phyloP scores from a whole-genome alignment of 225 moss, liverwort and hornwort species.

The Marchantia paleacea region DNA sequence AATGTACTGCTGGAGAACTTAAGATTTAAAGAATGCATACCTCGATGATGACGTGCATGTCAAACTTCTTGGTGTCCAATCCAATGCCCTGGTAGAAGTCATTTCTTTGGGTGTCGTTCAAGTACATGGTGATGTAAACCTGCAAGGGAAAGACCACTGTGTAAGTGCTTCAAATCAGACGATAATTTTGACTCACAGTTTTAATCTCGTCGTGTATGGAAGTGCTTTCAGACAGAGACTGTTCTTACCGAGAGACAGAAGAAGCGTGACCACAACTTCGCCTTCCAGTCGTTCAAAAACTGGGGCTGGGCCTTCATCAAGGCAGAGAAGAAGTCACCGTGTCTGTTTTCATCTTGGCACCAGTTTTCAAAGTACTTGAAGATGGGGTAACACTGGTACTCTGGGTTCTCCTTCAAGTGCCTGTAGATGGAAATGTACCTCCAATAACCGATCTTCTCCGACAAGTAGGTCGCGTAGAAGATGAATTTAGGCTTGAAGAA shows the following conservation, averaged over 20 bases:
- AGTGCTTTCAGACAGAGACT: background rate
- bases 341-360: constrained; percentile 99
- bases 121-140: constrained; percentile 99
- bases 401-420: constrained; percentile 93
- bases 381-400: constrained; percentile 91
- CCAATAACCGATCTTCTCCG: constrained; percentile 99
- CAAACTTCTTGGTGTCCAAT: constrained; percentile 75
- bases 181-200: background rate
- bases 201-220: too few relatives aligned
- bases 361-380: constrained; percentile 99
- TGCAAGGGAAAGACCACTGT: constrained; percentile 9
- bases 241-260: constrained; percentile 90
- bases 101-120: constrained; percentile 94
- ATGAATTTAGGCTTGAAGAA: constrained; percentile 99
- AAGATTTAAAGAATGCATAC: constrained; percentile 26
- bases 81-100: constrained; percentile 94
- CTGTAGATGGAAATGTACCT: constrained; percentile 93
- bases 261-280: constrained; percentile 97
- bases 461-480: constrained; percentile 91
- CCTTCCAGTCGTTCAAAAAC: constrained; percentile 95
- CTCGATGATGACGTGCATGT: constrained; percentile 99
- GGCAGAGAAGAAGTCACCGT: constrained; percentile 98
- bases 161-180: background rate
- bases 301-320: constrained; percentile 98
- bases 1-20: background rate